Percentiles rank a stretch among this genome's conserved stretches.
phyloP scores from a whole-genome alignment of 1,284 basidiomycete species.

The Cystobasidium slooffiae region DNA sequence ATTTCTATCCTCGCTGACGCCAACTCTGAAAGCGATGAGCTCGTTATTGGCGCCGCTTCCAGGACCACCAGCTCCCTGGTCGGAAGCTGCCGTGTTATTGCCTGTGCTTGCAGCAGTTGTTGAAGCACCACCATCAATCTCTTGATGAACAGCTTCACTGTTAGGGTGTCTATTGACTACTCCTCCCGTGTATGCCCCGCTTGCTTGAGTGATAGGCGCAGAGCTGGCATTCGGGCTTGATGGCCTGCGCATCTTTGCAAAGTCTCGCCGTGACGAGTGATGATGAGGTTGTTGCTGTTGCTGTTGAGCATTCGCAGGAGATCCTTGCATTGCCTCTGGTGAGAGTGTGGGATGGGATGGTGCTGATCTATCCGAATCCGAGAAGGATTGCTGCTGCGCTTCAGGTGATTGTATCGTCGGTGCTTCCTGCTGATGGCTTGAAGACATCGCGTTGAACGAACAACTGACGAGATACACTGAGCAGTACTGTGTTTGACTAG shows the following conservation, averaged over 20 bases:
- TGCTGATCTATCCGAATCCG: conserved; percentile 1
- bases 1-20: conserved; percentile 80
- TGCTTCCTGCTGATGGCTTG: neutral
- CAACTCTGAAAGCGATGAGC: conserved; percentile 66
- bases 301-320: neutral
- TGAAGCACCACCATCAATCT: neutral
- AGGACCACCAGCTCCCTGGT: neutral
- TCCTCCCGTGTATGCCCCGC: conserved; percentile 27
- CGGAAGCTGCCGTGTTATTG: neutral
- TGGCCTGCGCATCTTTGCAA: conserved; percentile 21
- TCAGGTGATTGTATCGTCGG: conserved; percentile 13
- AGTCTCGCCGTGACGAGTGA: conserved; percentile 7
- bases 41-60: conserved; percentile 57
- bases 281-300: neutral
- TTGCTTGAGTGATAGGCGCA: conserved; percentile 34
- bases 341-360: conserved; percentile 6
- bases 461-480: too few relatives aligned
- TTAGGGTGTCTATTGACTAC: conserved; percentile 24
- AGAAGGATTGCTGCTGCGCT: conserved; percentile 1
- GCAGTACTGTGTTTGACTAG: too few relatives aligned
- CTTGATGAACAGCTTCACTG: conserved; percentile 12
- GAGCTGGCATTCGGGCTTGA: conserved; percentile 37
- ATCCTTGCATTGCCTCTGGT: neutral
- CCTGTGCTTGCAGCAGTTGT: neutral
- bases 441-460: too few relatives aligned